Evolutionary conservation across 148 eudicot genomes (phyloP), one percentile per base, ranked within the genome.

Genomic region (Nepenthes gracilis): DNA sequence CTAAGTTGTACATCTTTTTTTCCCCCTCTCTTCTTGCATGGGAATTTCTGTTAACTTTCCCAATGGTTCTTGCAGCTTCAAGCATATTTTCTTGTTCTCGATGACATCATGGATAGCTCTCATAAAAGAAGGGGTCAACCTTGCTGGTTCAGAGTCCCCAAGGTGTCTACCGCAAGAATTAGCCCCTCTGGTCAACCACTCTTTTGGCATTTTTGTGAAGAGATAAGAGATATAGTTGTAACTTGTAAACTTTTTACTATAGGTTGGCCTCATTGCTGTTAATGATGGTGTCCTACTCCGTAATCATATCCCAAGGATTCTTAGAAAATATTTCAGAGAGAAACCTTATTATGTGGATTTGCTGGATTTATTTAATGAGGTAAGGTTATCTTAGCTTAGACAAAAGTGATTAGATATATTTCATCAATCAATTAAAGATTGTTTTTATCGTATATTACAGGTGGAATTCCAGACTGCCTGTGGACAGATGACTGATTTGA

Each of bases 401-500:
- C 34, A 36, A 0, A n/a, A 62, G 1, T 33, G 33, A 15, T 15
- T 13, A 36, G 11, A 49, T 57, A 43, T 51, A 23, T 61, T 43
- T 36, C 5, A 11, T 1, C 11, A 33, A 12, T 58, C 49, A 63
- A 51, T 6, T 11, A 9, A 4, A 33, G 36, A 5, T 15, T 23
- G 0, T 23, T 23, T 23, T 23, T 23, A 23, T 23, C 23, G 0
- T 56, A 7, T 51, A 35, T 13, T 32, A 33, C 69, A 93, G 99
- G 92, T 89, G 37, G 99, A 94, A 70, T 89, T 84, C 68, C 99
- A 89, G 71, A 94, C 99, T 71, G 80, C 89, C 60, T 82, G 80
- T 47, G 99, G 99, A 67, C 97, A 94, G 73, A 86, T 94, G 99
- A 94, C 89, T 67, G 99, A 94, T 85, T 70, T 86, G 70, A 86